These are phyloP conservation scores for Coelastrella sp. DNA, from an alignment of 139 green algal genomes.

Conservation along the genomic window DNA sequence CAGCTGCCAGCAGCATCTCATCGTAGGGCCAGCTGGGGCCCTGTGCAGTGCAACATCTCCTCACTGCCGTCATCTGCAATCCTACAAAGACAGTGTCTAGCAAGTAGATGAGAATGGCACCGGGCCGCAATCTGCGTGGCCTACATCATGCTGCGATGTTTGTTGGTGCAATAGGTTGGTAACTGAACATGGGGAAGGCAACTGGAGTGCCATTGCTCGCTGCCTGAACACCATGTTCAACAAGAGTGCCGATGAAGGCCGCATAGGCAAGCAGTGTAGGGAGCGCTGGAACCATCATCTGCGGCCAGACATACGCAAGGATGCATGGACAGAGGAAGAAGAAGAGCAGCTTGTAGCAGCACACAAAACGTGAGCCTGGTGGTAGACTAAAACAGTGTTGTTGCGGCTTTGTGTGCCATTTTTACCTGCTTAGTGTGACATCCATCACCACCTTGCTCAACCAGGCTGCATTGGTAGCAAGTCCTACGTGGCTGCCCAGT, in stretches of 20 bases:
- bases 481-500: no score
- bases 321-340: slow-evolving; percentile 75
- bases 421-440: neutral
- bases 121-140: neutral
- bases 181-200: slow-evolving; percentile 71
- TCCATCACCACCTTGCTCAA: neutral
- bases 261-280: slow-evolving; percentile 86
- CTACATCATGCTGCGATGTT: neutral
- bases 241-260: slow-evolving; percentile 64
- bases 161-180: slow-evolving; percentile 68
- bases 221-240: slow-evolving; percentile 57
- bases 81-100: no score
- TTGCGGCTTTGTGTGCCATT: neutral
- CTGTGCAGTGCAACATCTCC: no score
- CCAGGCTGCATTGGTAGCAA: neutral
- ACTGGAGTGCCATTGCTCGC: slow-evolving; percentile 76
- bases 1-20: no score
- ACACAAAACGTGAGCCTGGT: slow-evolving; percentile 41
- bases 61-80: no score
- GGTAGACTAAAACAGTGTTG: neutral
- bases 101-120: neutral
- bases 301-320: slow-evolving; percentile 78
- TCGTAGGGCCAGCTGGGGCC: no score
- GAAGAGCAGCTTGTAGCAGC: slow-evolving; percentile 50
- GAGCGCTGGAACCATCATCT: slow-evolving; percentile 88